Conservation (phyloP, 768 basidiomycete genomes). For the Lyophyllum decastes region DNA sequence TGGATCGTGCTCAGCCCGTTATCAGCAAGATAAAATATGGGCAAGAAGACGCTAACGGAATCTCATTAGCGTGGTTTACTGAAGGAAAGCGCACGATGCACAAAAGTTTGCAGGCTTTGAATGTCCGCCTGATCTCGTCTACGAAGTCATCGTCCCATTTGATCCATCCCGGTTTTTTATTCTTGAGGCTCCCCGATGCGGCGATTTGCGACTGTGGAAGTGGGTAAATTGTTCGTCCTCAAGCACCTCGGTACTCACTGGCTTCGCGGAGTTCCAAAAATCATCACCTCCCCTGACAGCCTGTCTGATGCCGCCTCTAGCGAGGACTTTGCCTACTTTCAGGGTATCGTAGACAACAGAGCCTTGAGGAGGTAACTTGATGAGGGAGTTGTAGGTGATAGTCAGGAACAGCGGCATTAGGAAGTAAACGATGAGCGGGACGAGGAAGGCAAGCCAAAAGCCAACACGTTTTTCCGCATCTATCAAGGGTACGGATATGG, state of each 20-base stretch:
- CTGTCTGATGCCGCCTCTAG: constrained; percentile 14
- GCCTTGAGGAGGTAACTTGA: constrained; percentile 33
- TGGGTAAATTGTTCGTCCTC: background rate
- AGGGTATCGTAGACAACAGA: constrained; percentile 32
- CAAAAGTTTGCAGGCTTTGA: constrained; percentile 33
- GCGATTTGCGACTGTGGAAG: constrained; percentile 17
- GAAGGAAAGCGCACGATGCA: background rate
- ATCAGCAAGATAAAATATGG: constrained; percentile 31
- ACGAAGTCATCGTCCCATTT: constrained; percentile 34
- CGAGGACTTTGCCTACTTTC: constrained; percentile 19
- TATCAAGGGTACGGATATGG: background rate
- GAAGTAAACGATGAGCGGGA: constrained; percentile 27
- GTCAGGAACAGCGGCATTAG: constrained; percentile 32
- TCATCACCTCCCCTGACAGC: constrained; percentile 26
- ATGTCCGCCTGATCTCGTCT: constrained; percentile 30
- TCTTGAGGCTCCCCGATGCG: constrained; percentile 14
- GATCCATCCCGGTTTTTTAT: constrained; percentile 18
- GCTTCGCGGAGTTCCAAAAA: constrained; percentile 27
- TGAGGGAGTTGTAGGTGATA: constrained; percentile 24
- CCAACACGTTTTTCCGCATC: constrained; percentile 21
- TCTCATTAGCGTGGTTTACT: background rate
- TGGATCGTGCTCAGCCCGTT: constrained; percentile 27
- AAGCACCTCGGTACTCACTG: constrained; percentile 9
- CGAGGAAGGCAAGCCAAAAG: constrained; percentile 26
- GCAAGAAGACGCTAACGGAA: constrained; percentile 23